Conservation (phyloP, 257 asterid species). For the Dorcoceras hygrometricum region DNA sequence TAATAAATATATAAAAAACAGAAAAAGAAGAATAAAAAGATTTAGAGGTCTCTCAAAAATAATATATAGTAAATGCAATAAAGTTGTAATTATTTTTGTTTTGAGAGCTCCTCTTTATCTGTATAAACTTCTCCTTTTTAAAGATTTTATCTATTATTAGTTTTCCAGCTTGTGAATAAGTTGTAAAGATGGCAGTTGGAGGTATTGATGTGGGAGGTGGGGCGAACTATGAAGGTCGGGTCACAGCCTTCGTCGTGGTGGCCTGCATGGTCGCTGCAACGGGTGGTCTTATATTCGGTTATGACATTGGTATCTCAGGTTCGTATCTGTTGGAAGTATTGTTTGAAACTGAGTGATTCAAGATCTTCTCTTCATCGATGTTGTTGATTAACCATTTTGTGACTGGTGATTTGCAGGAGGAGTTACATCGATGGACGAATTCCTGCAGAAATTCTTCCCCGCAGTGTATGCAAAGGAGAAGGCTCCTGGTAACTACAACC, state of each 20-base stretch:
- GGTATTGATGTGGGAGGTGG: slow-evolving; percentile 12
- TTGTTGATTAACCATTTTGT: no score
- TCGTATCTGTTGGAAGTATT: neutral
- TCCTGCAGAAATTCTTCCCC: slow-evolving; percentile 54
- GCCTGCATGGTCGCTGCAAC: slow-evolving; percentile 51
- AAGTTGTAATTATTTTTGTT: neutral
- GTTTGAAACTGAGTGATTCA: no score
- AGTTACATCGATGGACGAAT: slow-evolving; percentile 67
- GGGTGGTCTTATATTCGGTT: slow-evolving; percentile 60
- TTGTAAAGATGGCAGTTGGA: slow-evolving; percentile 38
- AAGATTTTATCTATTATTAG: neutral
- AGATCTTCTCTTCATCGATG: no score
- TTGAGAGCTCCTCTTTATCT: slow-evolving; percentile 4
- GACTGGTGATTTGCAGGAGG: slow-evolving; percentile 40
- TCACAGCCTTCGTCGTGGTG: slow-evolving; percentile 39
- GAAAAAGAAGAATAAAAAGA: slow-evolving; percentile 3
- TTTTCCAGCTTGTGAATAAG: neutral
- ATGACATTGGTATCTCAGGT: slow-evolving; percentile 61
- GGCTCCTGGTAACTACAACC: slow-evolving; percentile 18
- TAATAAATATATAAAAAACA: no score
- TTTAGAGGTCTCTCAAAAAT: neutral
- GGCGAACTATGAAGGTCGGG: slow-evolving; percentile 36
- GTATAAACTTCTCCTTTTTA: neutral
- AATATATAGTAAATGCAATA: neutral
- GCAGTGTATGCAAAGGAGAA: slow-evolving; percentile 32